These are phyloP conservation scores for Lachnellula occidentalis DNA, from an alignment of 2,329 filamentous ascomycete genomes.

Conservation along the genomic window DNA sequence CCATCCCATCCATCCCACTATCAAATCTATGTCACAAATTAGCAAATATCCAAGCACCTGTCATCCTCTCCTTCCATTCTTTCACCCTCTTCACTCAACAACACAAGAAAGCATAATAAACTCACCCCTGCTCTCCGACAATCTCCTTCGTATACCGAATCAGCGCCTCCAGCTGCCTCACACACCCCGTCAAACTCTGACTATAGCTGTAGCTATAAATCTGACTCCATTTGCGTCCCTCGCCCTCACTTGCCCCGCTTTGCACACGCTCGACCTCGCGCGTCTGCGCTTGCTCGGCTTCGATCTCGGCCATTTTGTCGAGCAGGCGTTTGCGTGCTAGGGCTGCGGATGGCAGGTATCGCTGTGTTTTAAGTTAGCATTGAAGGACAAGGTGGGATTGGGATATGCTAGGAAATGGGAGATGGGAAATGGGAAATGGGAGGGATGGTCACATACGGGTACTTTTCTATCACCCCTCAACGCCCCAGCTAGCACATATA, in stretches of 20 bases:
- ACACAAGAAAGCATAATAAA: not conserved
- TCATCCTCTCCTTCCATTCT: not conserved
- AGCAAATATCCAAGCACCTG: not conserved
- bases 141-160: conserved; percentile 53
- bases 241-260: conserved; percentile 18
- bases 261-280: conserved; percentile 2
- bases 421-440: not conserved
- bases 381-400: not conserved
- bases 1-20: conserved; percentile 15
- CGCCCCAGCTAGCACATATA: conserved; percentile 53
- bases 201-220: conserved; percentile 53
- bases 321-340: conserved; percentile 47
- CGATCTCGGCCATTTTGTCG: conserved; percentile 44
- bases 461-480: conserved; percentile 45
- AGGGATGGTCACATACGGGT: conserved; percentile 28
- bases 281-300: conserved; percentile 32
- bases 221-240: conserved; percentile 46
- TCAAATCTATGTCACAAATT: not conserved
- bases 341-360: conserved; percentile 52
- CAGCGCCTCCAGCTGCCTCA: conserved; percentile 47
- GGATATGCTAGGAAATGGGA: not conserved
- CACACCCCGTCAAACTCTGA: conserved; percentile 47
- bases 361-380: conserved; percentile 20
- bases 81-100: not conserved
- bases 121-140: conserved; percentile 46